phyloP scores from a whole-genome alignment of 2,329 filamentous ascomycete genomes.

The Cercospora brassicicola region DNA sequence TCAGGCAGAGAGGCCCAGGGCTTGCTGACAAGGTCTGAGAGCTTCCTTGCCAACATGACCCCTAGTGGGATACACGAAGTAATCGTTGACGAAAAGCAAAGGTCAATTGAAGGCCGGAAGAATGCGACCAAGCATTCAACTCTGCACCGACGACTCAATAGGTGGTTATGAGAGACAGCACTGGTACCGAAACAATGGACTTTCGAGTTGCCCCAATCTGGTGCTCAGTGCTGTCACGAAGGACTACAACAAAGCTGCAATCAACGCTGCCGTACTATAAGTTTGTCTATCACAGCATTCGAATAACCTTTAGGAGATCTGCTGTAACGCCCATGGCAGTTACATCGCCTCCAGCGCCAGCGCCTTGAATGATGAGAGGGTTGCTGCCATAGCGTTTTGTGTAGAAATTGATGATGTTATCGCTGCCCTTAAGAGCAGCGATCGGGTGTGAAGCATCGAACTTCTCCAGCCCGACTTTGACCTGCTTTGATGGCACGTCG shows the following conservation, averaged over 20 bases:
- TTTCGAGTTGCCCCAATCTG: neutral
- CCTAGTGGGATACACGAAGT: neutral
- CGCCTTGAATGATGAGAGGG: constrained; percentile 91
- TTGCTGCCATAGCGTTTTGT: constrained; percentile 90
- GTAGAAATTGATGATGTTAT: constrained; percentile 99
- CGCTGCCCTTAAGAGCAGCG: constrained; percentile 90
- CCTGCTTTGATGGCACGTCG: constrained; percentile 73
- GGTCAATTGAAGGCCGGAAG: neutral
- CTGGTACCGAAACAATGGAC: neutral
- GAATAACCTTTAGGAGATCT: constrained; percentile 85
- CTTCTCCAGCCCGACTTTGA: constrained; percentile 90
- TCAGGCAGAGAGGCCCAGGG: neutral
- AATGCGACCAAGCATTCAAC: neutral
- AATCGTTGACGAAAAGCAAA: neutral
- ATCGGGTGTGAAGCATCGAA: constrained; percentile 83
- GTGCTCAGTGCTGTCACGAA: neutral
- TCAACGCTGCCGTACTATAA: neutral
- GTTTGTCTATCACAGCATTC: constrained; percentile 35
- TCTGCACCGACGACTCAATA: neutral
- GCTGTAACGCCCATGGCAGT: constrained; percentile 97
- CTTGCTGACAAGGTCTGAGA: neutral
- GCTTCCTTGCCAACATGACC: neutral
- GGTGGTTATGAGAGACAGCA: neutral
- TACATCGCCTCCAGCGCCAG: constrained; percentile 86
- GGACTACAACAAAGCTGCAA: neutral